Evolutionary conservation across 805 yeast genomes (phyloP), one percentile per base, ranked within the genome.

Genomic region (Zygosaccharomyces pseudorouxii): DNA sequence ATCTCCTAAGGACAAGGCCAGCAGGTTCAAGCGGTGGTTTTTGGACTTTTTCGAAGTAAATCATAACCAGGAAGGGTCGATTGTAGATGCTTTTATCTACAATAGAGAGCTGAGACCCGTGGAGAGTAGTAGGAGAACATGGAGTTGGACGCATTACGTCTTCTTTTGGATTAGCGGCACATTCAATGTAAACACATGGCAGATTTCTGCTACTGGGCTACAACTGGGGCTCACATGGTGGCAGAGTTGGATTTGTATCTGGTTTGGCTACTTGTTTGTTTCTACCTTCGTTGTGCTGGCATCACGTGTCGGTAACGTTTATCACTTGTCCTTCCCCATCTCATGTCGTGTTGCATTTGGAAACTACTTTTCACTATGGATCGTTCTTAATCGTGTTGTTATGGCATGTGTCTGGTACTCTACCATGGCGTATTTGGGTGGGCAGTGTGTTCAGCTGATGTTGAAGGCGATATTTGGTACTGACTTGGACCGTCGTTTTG

Each of bases 341-440:
- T 77, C 86, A 2, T 78, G 83, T 37, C 76, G 98, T 55, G 76
- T 90, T 0, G 78, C 95, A 1, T 90, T 89, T 69, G 98, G 98
- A 48, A 79, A 86, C 9, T 86, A 82, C 73, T 95, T 95, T 41
- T 82, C 89, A 0, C 70, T 85, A 44, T 90, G 95, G 97, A 95
- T 95, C 7, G 81, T 90, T 38, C 59, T 89, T 46, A 89, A 89
- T 70, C 78, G 97, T 69, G 92, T 87, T 28, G 90, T 86, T 11
- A 86, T 90, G 89, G 86, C 89, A 18, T 76, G 81, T 58, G 81
- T 90, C 42, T 90, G 97, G 97, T 88, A 83, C 63, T 82, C 95
- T 31, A 92, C 88, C 14, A 95, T 87, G 63, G 77, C 86, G 18
- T 85, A 89, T 74, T 77, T 90, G 50, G 95, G 95, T 48, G 96